Conservation (phyloP, 2,329 filamentous ascomycete genomes). For the Thelonectria rubi region DNA sequence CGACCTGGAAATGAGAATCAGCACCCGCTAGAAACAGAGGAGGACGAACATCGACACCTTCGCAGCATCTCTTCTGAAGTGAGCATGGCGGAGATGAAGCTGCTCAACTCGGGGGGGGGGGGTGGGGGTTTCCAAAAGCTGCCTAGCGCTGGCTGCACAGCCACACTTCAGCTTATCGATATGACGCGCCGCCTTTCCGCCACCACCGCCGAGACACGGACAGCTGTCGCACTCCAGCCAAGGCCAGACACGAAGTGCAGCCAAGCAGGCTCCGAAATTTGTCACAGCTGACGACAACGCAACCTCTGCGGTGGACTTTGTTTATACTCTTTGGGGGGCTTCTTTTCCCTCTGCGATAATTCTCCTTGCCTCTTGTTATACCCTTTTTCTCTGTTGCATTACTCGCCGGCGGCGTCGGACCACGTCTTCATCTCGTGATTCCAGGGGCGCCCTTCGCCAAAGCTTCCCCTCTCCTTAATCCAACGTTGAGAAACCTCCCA, state of each 20-base stretch:
- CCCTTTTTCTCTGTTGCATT: constrained; percentile 18
- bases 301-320: constrained; percentile 9
- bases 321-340: neutral
- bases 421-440: constrained; percentile 40
- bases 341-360: constrained; percentile 2
- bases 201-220: constrained; percentile 35
- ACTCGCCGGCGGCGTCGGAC: constrained; percentile 35
- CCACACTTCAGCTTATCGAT: constrained; percentile 3
- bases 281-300: constrained; percentile 43
- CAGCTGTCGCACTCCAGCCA: constrained; percentile 33
- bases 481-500: neutral
- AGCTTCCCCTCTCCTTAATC: neutral
- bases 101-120: too few species aligned
- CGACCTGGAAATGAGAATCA: too few species aligned
- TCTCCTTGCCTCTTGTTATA: constrained; percentile 8
- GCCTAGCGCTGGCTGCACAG: too few species aligned
- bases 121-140: too few species aligned
- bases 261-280: constrained; percentile 34
- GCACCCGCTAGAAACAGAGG: too few species aligned
- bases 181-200: constrained; percentile 37
- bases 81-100: too few species aligned
- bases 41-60: too few species aligned
- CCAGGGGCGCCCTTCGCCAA: constrained; percentile 34
- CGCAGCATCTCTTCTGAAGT: too few species aligned
- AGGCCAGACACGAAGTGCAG: constrained; percentile 8